phyloP scores from a whole-genome alignment of 139 green algal species.

The Mychonastes homosphaera region DNA sequence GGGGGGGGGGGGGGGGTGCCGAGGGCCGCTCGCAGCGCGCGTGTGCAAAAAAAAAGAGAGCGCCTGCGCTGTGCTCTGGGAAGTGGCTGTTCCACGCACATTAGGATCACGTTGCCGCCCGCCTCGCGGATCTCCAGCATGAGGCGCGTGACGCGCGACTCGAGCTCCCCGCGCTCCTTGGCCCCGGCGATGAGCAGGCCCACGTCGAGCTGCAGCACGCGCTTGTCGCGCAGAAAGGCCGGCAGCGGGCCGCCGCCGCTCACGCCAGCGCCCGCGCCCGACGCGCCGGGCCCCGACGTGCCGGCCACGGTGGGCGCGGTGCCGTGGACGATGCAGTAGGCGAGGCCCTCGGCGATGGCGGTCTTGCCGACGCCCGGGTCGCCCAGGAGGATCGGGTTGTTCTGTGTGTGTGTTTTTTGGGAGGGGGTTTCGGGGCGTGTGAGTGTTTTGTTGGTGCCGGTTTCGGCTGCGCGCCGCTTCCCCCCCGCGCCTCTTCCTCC shows the following conservation, averaged over 20 bases:
- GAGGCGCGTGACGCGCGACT: slow-evolving; percentile 83
- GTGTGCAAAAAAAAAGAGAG: too few species aligned
- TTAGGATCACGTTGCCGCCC: slow-evolving; percentile 79
- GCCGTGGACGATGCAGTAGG: slow-evolving; percentile 60
- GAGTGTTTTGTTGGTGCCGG: too few species aligned
- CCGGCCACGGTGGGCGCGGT: neutral
- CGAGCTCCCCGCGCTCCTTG: slow-evolving; percentile 95
- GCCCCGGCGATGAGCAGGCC: slow-evolving; percentile 79
- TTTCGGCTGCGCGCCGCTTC: too few species aligned
- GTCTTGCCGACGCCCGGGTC: slow-evolving; percentile 91
- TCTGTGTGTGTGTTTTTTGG: slow-evolving; percentile 45
- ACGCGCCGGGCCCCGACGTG: neutral
- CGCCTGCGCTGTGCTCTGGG: too few species aligned
- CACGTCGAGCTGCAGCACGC: slow-evolving; percentile 90
- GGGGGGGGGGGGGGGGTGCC: too few species aligned
- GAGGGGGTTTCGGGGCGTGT: neutral
- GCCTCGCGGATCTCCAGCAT: slow-evolving; percentile 60
- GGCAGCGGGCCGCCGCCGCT: slow-evolving; percentile 62
- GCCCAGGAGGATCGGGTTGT: slow-evolving; percentile 96
- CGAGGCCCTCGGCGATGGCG: slow-evolving; percentile 86
- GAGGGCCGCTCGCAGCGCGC: too few species aligned
- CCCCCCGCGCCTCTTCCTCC: too few species aligned
- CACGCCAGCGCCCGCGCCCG: slow-evolving; percentile 5
- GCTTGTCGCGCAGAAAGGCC: slow-evolving; percentile 73
- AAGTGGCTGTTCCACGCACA: too few species aligned